These are phyloP conservation scores for Hippophae tibetana DNA, from an alignment of 306 rosid species.

Conservation along the genomic window DNA sequence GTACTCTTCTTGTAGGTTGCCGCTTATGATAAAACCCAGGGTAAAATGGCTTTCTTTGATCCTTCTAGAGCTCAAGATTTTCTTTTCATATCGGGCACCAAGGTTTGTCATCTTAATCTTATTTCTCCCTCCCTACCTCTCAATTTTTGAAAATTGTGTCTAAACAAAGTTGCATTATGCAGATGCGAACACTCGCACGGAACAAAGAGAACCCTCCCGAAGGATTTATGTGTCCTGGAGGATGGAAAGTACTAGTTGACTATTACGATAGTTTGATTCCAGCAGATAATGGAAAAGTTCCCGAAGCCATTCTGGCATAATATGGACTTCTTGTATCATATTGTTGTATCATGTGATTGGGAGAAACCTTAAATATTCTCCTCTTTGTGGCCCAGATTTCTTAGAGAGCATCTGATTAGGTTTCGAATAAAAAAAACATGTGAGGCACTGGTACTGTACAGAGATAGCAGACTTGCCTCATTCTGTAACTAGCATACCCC, in stretches of 20 bases:
- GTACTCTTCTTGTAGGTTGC: conserved; percentile 60
- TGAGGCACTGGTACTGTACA: conserved; percentile 36
- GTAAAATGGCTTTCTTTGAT: conserved; percentile 95
- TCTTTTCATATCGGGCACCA: conserved; percentile 93
- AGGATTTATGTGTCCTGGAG: conserved; percentile 98
- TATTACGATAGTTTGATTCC: conserved; percentile 77
- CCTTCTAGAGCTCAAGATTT: conserved; percentile 90
- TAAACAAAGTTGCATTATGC: conserved; percentile 16
- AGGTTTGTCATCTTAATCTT: conserved; percentile 34
- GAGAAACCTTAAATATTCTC: conserved; percentile 43
- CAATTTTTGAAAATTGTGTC: background rate
- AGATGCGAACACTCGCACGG: conserved; percentile 92
- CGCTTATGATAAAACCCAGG: conserved; percentile 90
- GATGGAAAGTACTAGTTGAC: conserved; percentile 89
- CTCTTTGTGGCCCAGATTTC: conserved; percentile 23
- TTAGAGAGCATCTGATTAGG: conserved; percentile 20
- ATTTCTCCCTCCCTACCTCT: background rate
- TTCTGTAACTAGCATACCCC: conserved; percentile 30
- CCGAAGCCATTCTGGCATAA: conserved; percentile 68
- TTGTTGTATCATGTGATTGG: conserved; percentile 29
- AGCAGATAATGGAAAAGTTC: conserved; percentile 44
- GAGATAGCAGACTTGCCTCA: conserved; percentile 34
- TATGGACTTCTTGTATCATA: conserved; percentile 21
- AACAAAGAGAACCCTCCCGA: conserved; percentile 92
- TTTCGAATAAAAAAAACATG: conserved; percentile 30